phyloP scores from a whole-genome alignment of 2,329 filamentous ascomycete genomes.

The Ambrosiella xylebori region DNA sequence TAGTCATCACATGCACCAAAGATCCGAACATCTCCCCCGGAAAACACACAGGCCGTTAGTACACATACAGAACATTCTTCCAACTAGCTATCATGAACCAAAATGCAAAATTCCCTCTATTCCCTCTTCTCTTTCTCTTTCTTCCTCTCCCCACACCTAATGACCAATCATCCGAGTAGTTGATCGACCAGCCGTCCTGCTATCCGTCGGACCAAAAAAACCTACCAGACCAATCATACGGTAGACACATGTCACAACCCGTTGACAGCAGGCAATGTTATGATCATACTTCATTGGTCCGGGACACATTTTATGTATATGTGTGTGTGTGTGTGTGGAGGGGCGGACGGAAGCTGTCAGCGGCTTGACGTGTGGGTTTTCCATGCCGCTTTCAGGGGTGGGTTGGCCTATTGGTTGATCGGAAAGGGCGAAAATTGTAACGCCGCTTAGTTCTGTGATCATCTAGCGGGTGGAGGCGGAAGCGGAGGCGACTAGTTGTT shows the following conservation, averaged over 20 bases:
- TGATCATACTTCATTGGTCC: neutral
- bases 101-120: no score
- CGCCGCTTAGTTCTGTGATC: no score
- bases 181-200: neutral
- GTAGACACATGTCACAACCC: neutral
- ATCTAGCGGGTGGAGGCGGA: no score
- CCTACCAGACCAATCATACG: neutral
- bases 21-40: no score
- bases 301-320: neutral
- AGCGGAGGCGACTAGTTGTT: no score
- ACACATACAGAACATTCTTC: no score
- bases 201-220: neutral
- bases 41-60: no score
- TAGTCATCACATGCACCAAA: neutral
- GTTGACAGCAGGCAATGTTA: neutral
- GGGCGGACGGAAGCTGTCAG: neutral
- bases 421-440: no score
- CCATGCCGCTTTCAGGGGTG: neutral
- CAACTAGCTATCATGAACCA: neutral
- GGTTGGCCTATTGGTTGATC: no score
- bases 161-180: no score
- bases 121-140: neutral
- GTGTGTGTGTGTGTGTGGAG: neutral
- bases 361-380: neutral
- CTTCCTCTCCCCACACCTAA: neutral